phyloP scores from a whole-genome alignment of 1,284 basidiomycete genomes.

The Moesziomyces sp. region DNA sequence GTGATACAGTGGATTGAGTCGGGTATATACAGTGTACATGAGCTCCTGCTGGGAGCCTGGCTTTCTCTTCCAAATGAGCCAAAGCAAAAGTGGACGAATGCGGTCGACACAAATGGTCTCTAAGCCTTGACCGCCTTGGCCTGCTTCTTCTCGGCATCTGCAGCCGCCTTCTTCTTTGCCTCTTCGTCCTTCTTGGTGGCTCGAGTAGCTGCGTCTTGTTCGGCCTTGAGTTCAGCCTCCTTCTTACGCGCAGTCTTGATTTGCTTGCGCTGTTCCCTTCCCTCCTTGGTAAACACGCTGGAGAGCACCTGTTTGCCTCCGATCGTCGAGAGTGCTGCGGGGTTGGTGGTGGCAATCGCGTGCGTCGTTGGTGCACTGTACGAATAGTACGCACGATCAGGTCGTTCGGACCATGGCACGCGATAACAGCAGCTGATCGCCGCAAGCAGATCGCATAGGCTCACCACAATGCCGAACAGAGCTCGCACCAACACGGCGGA shows the following conservation, averaged over 20 bases:
- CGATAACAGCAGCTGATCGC: constrained; percentile 57
- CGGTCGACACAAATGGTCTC: neutral
- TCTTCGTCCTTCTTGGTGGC: constrained; percentile 24
- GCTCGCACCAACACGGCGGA: constrained; percentile 47
- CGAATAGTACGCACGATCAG: constrained; percentile 38
- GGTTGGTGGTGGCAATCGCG: constrained; percentile 1
- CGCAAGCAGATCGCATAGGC: constrained; percentile 57
- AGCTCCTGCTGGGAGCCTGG: too few relatives aligned
- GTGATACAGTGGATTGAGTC: too few relatives aligned
- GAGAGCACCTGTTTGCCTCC: constrained; percentile 41
- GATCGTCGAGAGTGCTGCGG: constrained; percentile 5
- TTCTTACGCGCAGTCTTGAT: constrained; percentile 60
- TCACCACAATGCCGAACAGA: constrained; percentile 50
- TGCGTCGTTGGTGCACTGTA: constrained; percentile 16
- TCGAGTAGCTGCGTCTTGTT: constrained; percentile 16
- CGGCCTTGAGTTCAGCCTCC: constrained; percentile 15
- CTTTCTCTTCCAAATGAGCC: too few relatives aligned
- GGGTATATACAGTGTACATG: too few relatives aligned
- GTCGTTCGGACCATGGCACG: constrained; percentile 53
- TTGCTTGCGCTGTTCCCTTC: constrained; percentile 24
- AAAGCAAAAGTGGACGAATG: too few relatives aligned
- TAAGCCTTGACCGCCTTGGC: constrained; percentile 23
- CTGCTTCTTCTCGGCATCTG: constrained; percentile 7
- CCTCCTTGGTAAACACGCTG: constrained; percentile 39
- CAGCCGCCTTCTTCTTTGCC: constrained; percentile 11